phyloP scores from a whole-genome alignment of 495 filamentous ascomycete species.

The Aspergillus ostianus region DNA sequence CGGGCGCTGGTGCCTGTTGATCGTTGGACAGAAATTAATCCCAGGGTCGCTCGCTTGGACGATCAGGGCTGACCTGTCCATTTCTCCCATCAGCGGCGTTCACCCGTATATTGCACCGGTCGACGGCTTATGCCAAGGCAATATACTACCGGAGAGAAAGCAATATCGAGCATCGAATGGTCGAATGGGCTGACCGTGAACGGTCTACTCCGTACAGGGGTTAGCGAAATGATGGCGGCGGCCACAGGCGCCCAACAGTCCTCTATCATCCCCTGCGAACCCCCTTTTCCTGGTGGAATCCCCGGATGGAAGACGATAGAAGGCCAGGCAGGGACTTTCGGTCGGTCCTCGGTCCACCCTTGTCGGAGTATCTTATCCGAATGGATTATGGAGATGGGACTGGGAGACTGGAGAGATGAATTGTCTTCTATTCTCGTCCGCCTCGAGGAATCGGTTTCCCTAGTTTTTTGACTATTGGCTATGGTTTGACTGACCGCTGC shows the following conservation, averaged over 20 bases:
- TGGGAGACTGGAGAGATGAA: too few species aligned
- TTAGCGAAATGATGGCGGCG: too few species aligned
- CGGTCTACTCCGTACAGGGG: too few species aligned
- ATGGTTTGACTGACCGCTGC: neutral
- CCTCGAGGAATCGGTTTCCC: neutral
- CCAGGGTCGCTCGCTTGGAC: neutral
- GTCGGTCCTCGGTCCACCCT: neutral
- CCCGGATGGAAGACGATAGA: neutral
- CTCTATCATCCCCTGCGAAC: neutral
- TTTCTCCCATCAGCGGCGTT: neutral
- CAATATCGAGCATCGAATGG: neutral
- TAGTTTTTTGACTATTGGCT: neutral
- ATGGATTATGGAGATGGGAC: too few species aligned
- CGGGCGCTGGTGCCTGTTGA: neutral
- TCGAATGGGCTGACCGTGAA: neutral
- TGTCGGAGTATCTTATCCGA: too few species aligned
- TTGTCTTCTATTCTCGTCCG: too few species aligned
- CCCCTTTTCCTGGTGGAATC: neutral
- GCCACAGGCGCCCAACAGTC: too few species aligned
- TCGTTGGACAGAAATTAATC: neutral
- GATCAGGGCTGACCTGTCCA: neutral
- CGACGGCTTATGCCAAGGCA: neutral
- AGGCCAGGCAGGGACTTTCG: neutral
- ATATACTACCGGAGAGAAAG: neutral
- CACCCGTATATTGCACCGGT: neutral